Conservation (phyloP, 768 basidiomycete species). For the Solioccasus polychromus region DNA sequence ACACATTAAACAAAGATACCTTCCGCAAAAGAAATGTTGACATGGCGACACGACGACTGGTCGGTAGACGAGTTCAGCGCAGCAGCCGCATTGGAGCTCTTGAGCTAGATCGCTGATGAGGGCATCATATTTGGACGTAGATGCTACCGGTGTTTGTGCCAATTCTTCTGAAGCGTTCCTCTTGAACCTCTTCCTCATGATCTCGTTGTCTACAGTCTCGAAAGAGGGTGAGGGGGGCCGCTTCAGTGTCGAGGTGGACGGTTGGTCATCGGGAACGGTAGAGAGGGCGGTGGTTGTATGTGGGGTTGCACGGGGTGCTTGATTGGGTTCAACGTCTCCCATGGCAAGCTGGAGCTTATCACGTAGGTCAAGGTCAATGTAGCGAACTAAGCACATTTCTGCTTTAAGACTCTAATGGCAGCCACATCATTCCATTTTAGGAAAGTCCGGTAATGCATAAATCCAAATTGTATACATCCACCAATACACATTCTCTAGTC, state of each 20-base stretch:
- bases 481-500: no score
- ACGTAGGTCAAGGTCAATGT: constrained; percentile 17
- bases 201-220: constrained; percentile 44
- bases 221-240: constrained; percentile 62
- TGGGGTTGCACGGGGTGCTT: not conserved
- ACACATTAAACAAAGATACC: constrained; percentile 41
- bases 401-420: constrained; percentile 18
- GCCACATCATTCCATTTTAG: constrained; percentile 25
- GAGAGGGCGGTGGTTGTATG: constrained; percentile 4
- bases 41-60: constrained; percentile 83
- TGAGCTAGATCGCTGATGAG: constrained; percentile 64
- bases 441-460: constrained; percentile 15
- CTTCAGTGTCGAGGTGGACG: constrained; percentile 40
- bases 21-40: constrained; percentile 90
- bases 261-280: constrained; percentile 11
- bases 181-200: constrained; percentile 60
- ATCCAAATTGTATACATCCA: not conserved
- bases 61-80: constrained; percentile 75
- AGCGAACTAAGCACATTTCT: constrained; percentile 15
- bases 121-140: constrained; percentile 19
- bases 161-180: constrained; percentile 36
- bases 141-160: constrained; percentile 10
- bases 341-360: constrained; percentile 16
- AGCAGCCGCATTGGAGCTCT: constrained; percentile 85
- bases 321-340: constrained; percentile 11